A percentile compares a stretch with the other conserved stretches of the same genome.
Conservation (phyloP, 108 stramenopile species). For the Cyclotella atomus region DNA sequence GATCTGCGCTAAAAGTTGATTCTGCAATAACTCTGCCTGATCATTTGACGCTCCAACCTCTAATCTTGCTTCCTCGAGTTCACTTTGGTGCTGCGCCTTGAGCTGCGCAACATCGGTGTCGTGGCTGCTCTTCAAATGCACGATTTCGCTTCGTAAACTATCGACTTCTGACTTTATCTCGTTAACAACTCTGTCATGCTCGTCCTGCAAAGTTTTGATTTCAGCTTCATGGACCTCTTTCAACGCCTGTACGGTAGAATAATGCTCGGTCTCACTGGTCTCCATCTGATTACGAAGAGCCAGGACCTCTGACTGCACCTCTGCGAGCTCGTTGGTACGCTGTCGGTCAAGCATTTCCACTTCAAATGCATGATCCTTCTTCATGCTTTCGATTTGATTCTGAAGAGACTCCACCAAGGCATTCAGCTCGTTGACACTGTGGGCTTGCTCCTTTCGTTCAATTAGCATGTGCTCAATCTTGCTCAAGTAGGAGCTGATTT, state of each 20-base stretch:
- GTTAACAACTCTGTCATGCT: neutral
- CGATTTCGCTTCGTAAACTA: neutral
- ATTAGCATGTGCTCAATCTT: slow-evolving; percentile 35
- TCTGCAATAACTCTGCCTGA: neutral
- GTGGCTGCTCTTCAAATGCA: neutral
- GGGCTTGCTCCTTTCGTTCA: slow-evolving; percentile 22
- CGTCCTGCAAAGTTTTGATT: neutral
- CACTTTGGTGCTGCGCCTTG: neutral
- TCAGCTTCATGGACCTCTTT: neutral
- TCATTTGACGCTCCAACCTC: slow-evolving; percentile 2
- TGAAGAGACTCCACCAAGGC: slow-evolving; percentile 30
- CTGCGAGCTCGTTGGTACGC: neutral
- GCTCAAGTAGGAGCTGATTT: slow-evolving; percentile 30
- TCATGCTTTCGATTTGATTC: slow-evolving; percentile 14
- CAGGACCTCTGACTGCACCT: slow-evolving; percentile 1
- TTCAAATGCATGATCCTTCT: slow-evolving; percentile 12
- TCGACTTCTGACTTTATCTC: neutral
- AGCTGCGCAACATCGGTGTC: neutral
- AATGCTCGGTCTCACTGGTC: neutral
- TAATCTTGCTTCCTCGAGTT: neutral
- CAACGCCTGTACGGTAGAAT: neutral
- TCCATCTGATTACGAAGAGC: slow-evolving; percentile 1
- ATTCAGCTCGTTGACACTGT: slow-evolving; percentile 18
- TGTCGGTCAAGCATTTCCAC: neutral
- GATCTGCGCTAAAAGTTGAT: neutral